Evolutionary conservation across 306 rosid genomes (phyloP).

Genomic region (Vigna trinervia): DNA sequence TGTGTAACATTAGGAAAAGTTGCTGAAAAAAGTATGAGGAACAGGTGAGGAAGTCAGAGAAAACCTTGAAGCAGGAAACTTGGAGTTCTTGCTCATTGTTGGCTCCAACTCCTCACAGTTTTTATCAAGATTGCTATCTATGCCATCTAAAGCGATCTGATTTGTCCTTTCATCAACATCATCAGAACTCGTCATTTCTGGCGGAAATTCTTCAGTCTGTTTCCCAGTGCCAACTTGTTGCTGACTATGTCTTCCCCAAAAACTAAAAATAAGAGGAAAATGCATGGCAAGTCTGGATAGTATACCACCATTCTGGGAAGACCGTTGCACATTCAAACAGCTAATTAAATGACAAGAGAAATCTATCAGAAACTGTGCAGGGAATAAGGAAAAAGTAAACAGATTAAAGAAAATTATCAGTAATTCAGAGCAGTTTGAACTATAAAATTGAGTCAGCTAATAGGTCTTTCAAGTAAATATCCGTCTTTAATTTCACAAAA

Average conservation of each 20-base stretch:
- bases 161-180: slow-evolving; percentile 44
- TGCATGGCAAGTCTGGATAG: slow-evolving; percentile 73
- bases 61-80: slow-evolving; percentile 64
- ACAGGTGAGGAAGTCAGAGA: slow-evolving; percentile 25
- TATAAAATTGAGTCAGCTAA: slow-evolving; percentile 21
- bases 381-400: slow-evolving; percentile 22
- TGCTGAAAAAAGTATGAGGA: neutral
- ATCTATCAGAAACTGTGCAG: slow-evolving; percentile 38
- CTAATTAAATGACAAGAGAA: slow-evolving; percentile 45
- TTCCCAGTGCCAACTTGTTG: slow-evolving; percentile 48
- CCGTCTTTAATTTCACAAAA: neutral
- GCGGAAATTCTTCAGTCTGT: slow-evolving; percentile 44
- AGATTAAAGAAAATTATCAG: slow-evolving; percentile 14
- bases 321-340: slow-evolving; percentile 53
- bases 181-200: slow-evolving; percentile 43
- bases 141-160: slow-evolving; percentile 45
- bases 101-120: slow-evolving; percentile 46
- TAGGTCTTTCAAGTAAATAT: slow-evolving; percentile 10
- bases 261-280: slow-evolving; percentile 73
- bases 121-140: slow-evolving; percentile 47
- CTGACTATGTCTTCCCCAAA: slow-evolving; percentile 57
- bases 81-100: slow-evolving; percentile 39
- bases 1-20: slow-evolving; percentile 11
- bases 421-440: slow-evolving; percentile 4
- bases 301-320: slow-evolving; percentile 64